Evolutionary conservation across 2,329 filamentous ascomycete species (phyloP), one percentile per base, ranked within the genome.

Genomic region (Zopfia rhizophila): DNA sequence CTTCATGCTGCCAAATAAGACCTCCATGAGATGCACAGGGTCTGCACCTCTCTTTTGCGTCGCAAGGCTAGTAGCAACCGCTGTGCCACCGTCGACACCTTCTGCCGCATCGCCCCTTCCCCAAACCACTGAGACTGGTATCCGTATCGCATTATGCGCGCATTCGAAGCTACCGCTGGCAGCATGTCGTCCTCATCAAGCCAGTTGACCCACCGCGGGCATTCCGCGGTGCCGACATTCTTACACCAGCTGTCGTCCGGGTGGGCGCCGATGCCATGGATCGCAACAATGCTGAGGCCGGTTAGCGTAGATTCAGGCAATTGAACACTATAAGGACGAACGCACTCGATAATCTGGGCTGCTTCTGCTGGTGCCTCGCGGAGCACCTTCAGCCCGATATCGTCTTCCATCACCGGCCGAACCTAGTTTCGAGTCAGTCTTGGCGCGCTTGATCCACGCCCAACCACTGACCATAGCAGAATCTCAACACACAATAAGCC

Each of bases 231-330:
- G 45, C 53, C 55, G 30, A 47, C 45, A 51, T 65, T 65, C 47
- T 56, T 64, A 50, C 55, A 60, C 61, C 60, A 66, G 44, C 24
- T 64, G 28, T 66, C 51, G 33, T 65, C 60, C 11, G 60, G 60
- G 39, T 65, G 55, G 23, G 61, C 53, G 18, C 63, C 63, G 33
- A 65, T 44, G 39, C 61, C 61, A 21, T 66, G 61, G 42, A 65
- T 46, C 14, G 59, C 57, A 32, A 66, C 50, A 23, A 66, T 64
- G 37, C 61, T 65, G 32, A 27, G 38, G 17, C 38, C 29, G 12
- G n/a, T 55, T 11, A 55, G 25, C 38, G 40, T 37, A 40, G 14
- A 21, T 25, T 19, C 19, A 21, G 25, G 13, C 4, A 29, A 29
- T 23, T 28, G 36, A 44, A 21, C 10, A 30, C 11, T 2, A n/a